Evolutionary conservation across 306 rosid species (phyloP).

Genomic region (Glycine tomentella): DNA sequence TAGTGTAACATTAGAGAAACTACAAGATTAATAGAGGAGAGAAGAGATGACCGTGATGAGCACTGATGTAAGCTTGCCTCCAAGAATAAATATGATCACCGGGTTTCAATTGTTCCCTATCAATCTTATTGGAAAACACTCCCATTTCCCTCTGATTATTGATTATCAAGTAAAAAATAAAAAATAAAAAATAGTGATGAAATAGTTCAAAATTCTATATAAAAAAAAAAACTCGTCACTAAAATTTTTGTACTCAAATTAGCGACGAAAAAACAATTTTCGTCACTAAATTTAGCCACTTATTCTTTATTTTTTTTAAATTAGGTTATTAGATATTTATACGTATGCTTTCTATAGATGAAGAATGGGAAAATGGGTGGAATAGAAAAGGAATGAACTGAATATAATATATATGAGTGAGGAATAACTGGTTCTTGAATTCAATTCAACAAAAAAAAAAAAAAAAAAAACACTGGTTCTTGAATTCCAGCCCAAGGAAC

Average conservation of each 20-base stretch:
- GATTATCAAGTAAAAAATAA: too few species aligned
- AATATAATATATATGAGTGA: neutral
- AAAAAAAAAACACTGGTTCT: neutral
- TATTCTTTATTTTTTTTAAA: too few species aligned
- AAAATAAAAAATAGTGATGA: too few species aligned
- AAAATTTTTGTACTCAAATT: too few species aligned
- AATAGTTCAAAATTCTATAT: too few species aligned
- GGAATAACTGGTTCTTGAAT: neutral
- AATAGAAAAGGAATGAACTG: too few species aligned
- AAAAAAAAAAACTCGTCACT: too few species aligned
- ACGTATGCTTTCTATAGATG: neutral
- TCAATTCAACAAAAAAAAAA: too few species aligned
- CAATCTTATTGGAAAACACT: conserved; percentile 65
- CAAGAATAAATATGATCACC: conserved; percentile 88
- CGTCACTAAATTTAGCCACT: too few species aligned
- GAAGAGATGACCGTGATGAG: conserved; percentile 74
- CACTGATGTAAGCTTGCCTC: conserved; percentile 68
- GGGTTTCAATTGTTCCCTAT: conserved; percentile 54
- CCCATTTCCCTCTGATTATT: conserved; percentile 52
- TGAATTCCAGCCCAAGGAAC: conserved; percentile 27
- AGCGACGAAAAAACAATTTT: too few species aligned
- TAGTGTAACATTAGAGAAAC: neutral
- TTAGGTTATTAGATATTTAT: neutral
- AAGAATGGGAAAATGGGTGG: too few species aligned
- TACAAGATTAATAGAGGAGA: neutral